phyloP scores from a whole-genome alignment of 2,329 filamentous ascomycete genomes.

The Claviceps sp. region DNA sequence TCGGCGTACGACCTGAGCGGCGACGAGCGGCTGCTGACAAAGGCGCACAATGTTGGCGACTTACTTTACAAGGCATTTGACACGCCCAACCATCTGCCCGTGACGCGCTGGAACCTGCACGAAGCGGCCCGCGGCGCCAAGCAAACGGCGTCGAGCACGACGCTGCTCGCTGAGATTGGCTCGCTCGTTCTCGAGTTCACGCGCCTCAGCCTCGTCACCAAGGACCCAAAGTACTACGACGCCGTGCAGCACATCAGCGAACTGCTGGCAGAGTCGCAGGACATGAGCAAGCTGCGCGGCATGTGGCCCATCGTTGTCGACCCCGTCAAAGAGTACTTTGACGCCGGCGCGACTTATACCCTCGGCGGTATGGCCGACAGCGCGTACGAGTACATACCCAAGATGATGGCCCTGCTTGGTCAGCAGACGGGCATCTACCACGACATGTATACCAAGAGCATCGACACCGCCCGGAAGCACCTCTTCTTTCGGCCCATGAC shows the following conservation, averaged over 20 bases:
- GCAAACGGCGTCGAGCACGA: conserved; percentile 7
- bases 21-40: conserved; percentile 28
- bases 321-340: conserved; percentile 48
- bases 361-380: conserved; percentile 41
- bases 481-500: conserved; percentile 60
- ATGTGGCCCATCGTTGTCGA: conserved; percentile 60
- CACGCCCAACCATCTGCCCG: conserved; percentile 35
- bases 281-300: conserved; percentile 54
- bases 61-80: conserved; percentile 40
- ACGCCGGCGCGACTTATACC: conserved; percentile 33
- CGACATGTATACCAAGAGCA: conserved; percentile 47
- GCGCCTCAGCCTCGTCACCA: conserved; percentile 54
- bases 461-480: conserved; percentile 45
- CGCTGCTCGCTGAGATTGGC: conserved; percentile 47
- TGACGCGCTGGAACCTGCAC: conserved; percentile 17
- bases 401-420: conserved; percentile 51
- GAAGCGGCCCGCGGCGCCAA: conserved; percentile 13
- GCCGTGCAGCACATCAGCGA: conserved; percentile 58
- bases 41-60: conserved; percentile 36
- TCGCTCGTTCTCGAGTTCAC: conserved; percentile 62
- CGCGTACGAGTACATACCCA: conserved; percentile 46
- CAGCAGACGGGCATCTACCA: conserved; percentile 46
- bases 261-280: conserved; percentile 51
- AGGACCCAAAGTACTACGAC: conserved; percentile 58
- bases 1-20: conserved; percentile 35